phyloP scores from a whole-genome alignment of 352 stramenopile genomes.

The Pythium sukuiense region DNA sequence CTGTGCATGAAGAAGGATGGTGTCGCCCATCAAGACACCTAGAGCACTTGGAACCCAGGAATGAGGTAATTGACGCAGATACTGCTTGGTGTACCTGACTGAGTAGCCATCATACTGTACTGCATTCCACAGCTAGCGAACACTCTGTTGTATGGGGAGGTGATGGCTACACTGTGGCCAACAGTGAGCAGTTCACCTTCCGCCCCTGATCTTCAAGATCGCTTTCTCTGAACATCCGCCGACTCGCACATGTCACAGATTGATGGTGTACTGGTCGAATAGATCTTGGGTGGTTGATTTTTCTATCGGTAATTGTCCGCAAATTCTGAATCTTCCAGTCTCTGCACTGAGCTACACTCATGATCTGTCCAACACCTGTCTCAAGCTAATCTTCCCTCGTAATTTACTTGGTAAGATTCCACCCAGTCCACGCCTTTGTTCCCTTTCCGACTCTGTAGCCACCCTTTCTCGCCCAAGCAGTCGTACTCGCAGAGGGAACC shows the following conservation, averaged over 20 bases:
- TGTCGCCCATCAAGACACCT: no score
- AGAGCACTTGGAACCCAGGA: no score
- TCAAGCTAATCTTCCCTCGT: slow-evolving; percentile 7
- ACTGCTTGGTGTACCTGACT: no score
- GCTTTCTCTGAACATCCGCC: neutral
- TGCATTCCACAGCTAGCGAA: no score
- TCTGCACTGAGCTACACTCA: slow-evolving; percentile 9
- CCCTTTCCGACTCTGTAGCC: slow-evolving; percentile 5
- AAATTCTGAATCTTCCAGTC: neutral
- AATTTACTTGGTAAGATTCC: slow-evolving; percentile 18
- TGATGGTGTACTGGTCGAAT: slow-evolving; percentile 7
- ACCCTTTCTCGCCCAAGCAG: neutral
- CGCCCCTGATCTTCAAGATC: neutral
- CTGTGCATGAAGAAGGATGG: no score
- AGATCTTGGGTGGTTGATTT: slow-evolving; percentile 7
- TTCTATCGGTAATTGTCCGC: neutral
- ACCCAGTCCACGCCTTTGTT: neutral
- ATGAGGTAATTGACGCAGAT: no score
- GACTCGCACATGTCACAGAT: slow-evolving; percentile 22
- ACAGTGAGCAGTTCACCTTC: neutral
- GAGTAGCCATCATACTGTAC: no score
- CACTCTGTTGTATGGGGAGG: neutral
- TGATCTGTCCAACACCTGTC: slow-evolving; percentile 3
- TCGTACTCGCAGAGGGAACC: neutral
- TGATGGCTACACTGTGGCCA: neutral